Evolutionary conservation across 495 filamentous ascomycete genomes (phyloP).

Genomic region (Penicillium atrosanguineum): DNA sequence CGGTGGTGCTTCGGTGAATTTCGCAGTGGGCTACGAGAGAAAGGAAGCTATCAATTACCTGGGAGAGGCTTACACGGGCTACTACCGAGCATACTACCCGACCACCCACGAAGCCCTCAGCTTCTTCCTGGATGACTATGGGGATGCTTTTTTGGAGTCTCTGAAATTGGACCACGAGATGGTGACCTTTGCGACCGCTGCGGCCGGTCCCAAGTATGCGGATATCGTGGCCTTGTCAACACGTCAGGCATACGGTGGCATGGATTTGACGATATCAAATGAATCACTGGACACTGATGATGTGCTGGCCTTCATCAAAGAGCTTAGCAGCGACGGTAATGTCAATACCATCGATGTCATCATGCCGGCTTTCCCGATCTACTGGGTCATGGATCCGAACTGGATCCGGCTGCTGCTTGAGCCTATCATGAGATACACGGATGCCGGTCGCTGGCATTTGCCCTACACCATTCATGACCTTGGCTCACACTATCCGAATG

Average conservation of each 20-base stretch:
- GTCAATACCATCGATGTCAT: conserved; percentile 55
- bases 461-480: conserved; percentile 48
- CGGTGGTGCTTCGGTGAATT: conserved; percentile 34
- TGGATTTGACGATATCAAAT: conserved; percentile 45
- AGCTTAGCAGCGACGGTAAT: conserved; percentile 52
- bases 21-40: conserved; percentile 48
- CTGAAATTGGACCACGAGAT: conserved; percentile 34
- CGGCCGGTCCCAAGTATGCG: conserved; percentile 44
- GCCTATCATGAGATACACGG: conserved; percentile 49
- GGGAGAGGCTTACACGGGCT: conserved; percentile 42
- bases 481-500: conserved; percentile 46
- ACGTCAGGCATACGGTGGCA: conserved; percentile 49
- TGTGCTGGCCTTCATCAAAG: conserved; percentile 51
- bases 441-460: conserved; percentile 40
- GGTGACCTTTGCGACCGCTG: conserved; percentile 20
- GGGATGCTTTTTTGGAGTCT: conserved; percentile 33
- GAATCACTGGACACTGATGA: conserved; percentile 41
- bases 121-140: conserved; percentile 47
- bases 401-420: conserved; percentile 50
- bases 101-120: conserved; percentile 32
- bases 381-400: conserved; percentile 47
- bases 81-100: conserved; percentile 37
- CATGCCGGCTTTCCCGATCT: conserved; percentile 48
- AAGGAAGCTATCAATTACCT: conserved; percentile 48
- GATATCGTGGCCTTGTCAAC: conserved; percentile 46